Evolutionary conservation across 1,139 yeast genomes (phyloP), one percentile per base, ranked within the genome.

Genomic region (Yamadazyma taylorii): DNA sequence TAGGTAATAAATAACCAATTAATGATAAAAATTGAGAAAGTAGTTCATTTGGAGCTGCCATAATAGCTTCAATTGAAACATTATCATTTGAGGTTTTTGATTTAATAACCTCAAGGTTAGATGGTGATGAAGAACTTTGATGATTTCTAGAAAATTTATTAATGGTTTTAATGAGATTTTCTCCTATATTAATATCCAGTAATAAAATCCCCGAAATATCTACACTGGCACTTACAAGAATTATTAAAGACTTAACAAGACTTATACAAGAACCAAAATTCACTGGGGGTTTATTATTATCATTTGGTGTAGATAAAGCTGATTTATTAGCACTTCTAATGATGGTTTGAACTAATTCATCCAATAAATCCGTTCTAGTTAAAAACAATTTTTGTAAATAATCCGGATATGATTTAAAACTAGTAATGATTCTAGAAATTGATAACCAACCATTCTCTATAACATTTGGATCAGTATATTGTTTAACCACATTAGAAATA

Each of bases 11-110:
- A 33, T 77, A 70, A 0, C 80, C 75, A 22, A 85, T 64, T 34
- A 87, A 63, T 28, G 75, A 69, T 16, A 88, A 58, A 17, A 84
- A 68, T 17, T 79, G 71, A 1, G 76, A 51, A 23, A 85, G 59
- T 25, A 86, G 56, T 17, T 81, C 86, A 47, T 81, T 82, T 1
- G 94, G 90, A 4, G 81, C 78, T 37, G 83, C 79, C 79, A 88
- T 84, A 30, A 89, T 61, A 0, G 87, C 78, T 51, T 86, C 95
- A 30, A 83, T 72, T 2, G 83, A 66, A 0, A 76, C 54, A 3
- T 55, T 52, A 17, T 58, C 63, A 30, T 52, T 53, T 19, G 42
- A 30, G 13, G 42, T 32, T 6, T 33, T 38, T 3, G 51, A 47
- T 2, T 44, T 46, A 9, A 43, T 30, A n/a, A 35, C 32, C 6